Conservation (phyloP, 129 eudicot genomes). For the Solidago caesia region DNA sequence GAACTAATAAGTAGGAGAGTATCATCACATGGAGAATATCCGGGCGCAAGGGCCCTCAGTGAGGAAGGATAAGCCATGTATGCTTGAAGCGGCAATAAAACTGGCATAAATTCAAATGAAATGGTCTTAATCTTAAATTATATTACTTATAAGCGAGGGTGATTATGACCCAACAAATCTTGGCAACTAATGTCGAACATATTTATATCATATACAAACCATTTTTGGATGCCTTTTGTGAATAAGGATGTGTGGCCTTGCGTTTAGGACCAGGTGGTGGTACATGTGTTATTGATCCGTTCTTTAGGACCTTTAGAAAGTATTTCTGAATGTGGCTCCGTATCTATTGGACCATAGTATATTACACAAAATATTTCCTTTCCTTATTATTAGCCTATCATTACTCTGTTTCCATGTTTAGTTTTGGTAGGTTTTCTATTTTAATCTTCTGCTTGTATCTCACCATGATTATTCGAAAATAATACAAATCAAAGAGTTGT, state of each 20-base stretch:
- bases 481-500: too few relatives aligned
- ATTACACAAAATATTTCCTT: too few relatives aligned
- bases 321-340: slow-evolving; percentile 97
- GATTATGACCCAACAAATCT: not conserved
- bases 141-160: not conserved
- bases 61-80: slow-evolving; percentile 66
- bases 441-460: too few relatives aligned
- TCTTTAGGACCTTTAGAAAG: slow-evolving; percentile 94
- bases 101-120: slow-evolving; percentile 34
- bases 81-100: slow-evolving; percentile 67
- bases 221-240: slow-evolving; percentile 88
- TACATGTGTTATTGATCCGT: slow-evolving; percentile 94
- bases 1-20: slow-evolving; percentile 60
- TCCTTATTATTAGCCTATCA: too few relatives aligned
- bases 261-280: slow-evolving; percentile 99
- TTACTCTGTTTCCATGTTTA: too few relatives aligned
- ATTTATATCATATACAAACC: slow-evolving; percentile 28
- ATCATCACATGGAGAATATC: slow-evolving; percentile 87
- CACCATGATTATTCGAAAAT: too few relatives aligned
- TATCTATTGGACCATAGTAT: slow-evolving; percentile 37
- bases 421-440: too few relatives aligned
- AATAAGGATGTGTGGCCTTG: slow-evolving; percentile 97
- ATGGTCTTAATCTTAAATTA: not conserved
- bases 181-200: too few relatives aligned
- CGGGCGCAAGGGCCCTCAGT: slow-evolving; percentile 57